phyloP scores from a whole-genome alignment of 306 rosid genomes.

The Sindora glabra region DNA sequence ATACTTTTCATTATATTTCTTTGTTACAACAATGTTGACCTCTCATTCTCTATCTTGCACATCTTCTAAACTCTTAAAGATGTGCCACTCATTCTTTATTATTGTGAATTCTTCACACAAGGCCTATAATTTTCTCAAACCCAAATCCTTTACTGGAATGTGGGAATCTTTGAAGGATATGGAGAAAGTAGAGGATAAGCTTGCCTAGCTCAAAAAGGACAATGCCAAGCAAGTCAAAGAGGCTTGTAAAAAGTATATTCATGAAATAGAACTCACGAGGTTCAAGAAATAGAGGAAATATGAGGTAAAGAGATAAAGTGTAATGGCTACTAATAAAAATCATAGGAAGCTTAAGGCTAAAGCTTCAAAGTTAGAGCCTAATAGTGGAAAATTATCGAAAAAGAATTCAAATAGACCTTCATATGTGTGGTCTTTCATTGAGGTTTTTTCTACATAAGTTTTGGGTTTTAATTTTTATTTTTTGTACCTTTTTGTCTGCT shows the following conservation, averaged over 20 bases:
- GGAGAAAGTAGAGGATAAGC: conserved; percentile 60
- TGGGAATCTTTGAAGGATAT: conserved; percentile 72
- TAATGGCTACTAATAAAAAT: conserved; percentile 64
- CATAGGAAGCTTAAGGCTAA: conserved; percentile 65
- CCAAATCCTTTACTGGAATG: conserved; percentile 47
- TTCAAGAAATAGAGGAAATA: conserved; percentile 64
- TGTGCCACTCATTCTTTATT: conserved; percentile 42
- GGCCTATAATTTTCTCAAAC: conserved; percentile 44
- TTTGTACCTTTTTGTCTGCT: background rate
- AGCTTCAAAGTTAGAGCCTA: conserved; percentile 59
- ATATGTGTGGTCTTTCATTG: conserved; percentile 14
- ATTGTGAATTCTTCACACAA: conserved; percentile 30
- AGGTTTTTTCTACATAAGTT: too few relatives aligned
- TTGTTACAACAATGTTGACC: background rate
- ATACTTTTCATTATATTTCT: too few relatives aligned
- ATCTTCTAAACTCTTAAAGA: conserved; percentile 8
- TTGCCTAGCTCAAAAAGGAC: conserved; percentile 52
- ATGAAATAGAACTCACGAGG: conserved; percentile 53
- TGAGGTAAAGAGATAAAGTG: conserved; percentile 54
- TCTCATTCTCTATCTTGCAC: background rate
- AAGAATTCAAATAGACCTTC: conserved; percentile 62
- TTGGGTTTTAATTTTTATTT: too few relatives aligned
- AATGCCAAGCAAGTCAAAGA: conserved; percentile 75
- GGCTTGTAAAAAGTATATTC: conserved; percentile 58
- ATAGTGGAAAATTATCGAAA: conserved; percentile 49